Percentiles rank a stretch among this genome's conserved stretches.
Evolutionary conservation across 148 eudicot genomes (phyloP).

Genomic region (Camellia sinensis): DNA sequence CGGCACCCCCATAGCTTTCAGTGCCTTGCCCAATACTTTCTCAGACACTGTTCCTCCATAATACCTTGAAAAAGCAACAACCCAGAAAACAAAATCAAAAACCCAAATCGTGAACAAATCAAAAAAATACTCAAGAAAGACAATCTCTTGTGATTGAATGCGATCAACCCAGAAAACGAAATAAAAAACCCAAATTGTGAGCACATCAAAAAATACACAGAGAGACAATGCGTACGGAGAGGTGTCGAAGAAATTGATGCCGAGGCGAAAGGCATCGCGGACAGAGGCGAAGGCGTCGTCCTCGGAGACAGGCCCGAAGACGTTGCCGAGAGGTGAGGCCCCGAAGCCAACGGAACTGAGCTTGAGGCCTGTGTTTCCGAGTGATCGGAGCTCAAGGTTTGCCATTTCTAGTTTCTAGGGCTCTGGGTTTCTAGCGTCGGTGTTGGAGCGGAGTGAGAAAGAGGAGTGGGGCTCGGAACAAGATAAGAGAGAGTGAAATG

Average conservation of each 20-base stretch:
- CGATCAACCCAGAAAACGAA: conserved; percentile 6
- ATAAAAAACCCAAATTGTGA: neutral
- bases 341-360: conserved; percentile 90
- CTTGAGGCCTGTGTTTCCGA: conserved; percentile 84
- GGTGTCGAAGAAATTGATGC: conserved; percentile 95
- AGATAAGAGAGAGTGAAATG: neutral
- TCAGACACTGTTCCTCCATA: conserved; percentile 97
- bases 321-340: conserved; percentile 94
- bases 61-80: conserved; percentile 41
- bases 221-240: conserved; percentile 57
- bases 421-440: neutral
- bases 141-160: neutral
- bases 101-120: neutral
- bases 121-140: neutral
- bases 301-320: conserved; percentile 73
- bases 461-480: neutral
- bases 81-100: conserved; percentile 10
- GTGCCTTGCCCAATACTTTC: conserved; percentile 70
- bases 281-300: conserved; percentile 72
- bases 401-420: neutral
- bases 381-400: conserved; percentile 58
- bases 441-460: neutral
- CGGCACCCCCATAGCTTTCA: conserved; percentile 81
- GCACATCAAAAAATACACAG: neutral
- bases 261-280: conserved; percentile 56